A percentile compares a stretch with the other conserved stretches of the same genome.
These are phyloP conservation scores for Pseudozyma flocculosa DNA, from an alignment of 1,284 basidiomycete genomes.

Conservation along the genomic window DNA sequence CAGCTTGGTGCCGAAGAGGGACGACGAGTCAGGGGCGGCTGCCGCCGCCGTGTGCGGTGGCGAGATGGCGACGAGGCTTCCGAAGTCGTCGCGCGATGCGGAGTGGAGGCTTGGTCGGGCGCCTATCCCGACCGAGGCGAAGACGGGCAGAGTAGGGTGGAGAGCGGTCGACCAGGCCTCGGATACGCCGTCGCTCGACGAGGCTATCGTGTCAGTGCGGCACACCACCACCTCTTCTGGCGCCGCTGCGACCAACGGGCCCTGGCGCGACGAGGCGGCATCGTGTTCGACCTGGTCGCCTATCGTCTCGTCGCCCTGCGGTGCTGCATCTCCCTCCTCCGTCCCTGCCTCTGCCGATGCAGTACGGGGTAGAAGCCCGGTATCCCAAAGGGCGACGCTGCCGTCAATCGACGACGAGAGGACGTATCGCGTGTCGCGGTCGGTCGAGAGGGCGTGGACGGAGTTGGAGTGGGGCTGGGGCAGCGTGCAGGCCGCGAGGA, in stretches of 20 bases:
- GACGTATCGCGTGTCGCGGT: constrained; percentile 1
- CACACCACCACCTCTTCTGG: not conserved
- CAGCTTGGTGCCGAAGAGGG: constrained; percentile 21
- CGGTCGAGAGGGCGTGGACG: constrained; percentile 18
- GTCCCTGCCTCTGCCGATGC: too few relatives aligned
- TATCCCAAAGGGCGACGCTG: constrained; percentile 21
- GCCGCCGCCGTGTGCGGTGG: too few relatives aligned
- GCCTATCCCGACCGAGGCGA: constrained; percentile 20
- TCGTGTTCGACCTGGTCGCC: constrained; percentile 1
- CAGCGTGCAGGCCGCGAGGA: constrained; percentile 1
- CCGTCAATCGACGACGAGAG: constrained; percentile 28
- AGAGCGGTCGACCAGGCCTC: constrained; percentile 27
- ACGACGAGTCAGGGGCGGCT: too few relatives aligned
- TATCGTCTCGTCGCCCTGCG: not conserved
- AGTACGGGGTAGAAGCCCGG: too few relatives aligned
- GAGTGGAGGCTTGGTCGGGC: constrained; percentile 15
- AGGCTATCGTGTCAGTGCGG: not conserved
- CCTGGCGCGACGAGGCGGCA: not conserved
- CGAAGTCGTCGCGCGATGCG: constrained; percentile 1
- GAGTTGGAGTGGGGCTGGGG: constrained; percentile 14
- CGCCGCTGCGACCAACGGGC: too few relatives aligned
- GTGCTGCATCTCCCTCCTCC: too few relatives aligned
- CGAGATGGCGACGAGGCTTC: constrained; percentile 2
- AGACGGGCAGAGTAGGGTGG: constrained; percentile 9
- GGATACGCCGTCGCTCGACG: constrained; percentile 1